Base-by-base conservation (phyloP, 345 rosid genomes). In the Sisymbrium irio region DNA sequence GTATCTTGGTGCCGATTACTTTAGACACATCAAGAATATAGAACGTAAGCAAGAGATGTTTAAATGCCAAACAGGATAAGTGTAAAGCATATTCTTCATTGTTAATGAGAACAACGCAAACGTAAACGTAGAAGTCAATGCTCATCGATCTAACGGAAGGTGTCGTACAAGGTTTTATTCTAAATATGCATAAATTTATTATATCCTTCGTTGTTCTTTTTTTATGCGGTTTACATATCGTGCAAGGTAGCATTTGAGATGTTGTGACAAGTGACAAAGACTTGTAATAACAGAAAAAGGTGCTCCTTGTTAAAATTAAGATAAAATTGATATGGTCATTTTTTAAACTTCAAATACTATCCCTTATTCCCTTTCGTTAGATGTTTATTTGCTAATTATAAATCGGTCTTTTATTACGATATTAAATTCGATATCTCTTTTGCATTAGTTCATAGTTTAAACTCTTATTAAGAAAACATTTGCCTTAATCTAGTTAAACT, bases 41-140 rank as follows among this genome's bases (percentile, higher is more conserved):
- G 11, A 56, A 67, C n/a, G 2, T 54, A 32, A 37, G 69, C 20
- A 25, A 55, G 57, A 65, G 41, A 65, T 45, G 72, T 9, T 27
- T 12, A 35, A 62, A 58, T 19, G 36, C 20, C 25, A 61, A 36
- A 77, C 63, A 49, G 71, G 71, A 70, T 64, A 77, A 69, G 22
- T 62, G 72, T 64, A 71, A 71, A 71, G 67, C 72, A 77, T 64
- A 77, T 71, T 71, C 72, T 64, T 57, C 20, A 30, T 32, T 77
- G 71, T 39, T 18, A 46, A 47, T 39, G 8, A 32, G 33, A 64
- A 47, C 49, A 77, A 53, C 55, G 74, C 19, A 59, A 75, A 76
- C 42, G 14, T 57, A 77, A 32, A 65, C 80, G 76, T 71, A 49
- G 49, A 77, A 77, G 80, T 77, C 80, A 77, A 77, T 28, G 62